A percentile compares a stretch with the other conserved stretches of the same genome.
Conservation (phyloP, 305 asterid species). For the Solanum hybrid region DNA sequence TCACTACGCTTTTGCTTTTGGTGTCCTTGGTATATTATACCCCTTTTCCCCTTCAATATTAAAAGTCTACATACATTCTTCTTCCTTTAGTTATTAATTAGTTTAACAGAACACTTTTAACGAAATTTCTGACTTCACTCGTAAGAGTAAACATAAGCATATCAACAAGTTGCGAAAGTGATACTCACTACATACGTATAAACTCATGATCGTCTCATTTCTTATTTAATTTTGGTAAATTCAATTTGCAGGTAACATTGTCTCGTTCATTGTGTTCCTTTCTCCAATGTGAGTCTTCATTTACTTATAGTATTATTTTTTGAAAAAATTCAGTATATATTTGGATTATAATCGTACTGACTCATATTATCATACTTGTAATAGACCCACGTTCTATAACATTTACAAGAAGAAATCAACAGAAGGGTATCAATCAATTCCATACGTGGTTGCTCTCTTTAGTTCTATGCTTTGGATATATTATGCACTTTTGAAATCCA, state of each 20-base stretch:
- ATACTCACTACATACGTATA: neutral
- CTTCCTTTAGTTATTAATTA: neutral
- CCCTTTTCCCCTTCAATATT: neutral
- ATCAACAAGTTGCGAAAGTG: neutral
- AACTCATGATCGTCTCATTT: neutral
- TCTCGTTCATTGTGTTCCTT: conserved; percentile 7
- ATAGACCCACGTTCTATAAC: conserved; percentile 37
- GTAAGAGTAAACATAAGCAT: neutral
- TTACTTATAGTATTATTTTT: neutral
- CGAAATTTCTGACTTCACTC: neutral
- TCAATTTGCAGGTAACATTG: conserved; percentile 2
- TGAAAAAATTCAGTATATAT: neutral
- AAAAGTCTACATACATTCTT: neutral
- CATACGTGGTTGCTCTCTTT: conserved; percentile 44
- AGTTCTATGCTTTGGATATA: conserved; percentile 53
- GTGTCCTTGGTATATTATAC: conserved; percentile 1
- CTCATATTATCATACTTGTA: neutral
- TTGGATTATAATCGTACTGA: neutral
- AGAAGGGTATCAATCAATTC: conserved; percentile 41
- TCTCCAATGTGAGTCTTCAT: conserved; percentile 5
- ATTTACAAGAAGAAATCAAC: conserved; percentile 46
- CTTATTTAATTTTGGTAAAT: neutral
- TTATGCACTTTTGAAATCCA: conserved; percentile 41
- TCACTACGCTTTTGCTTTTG: conserved; percentile 6
- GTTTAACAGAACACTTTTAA: neutral